A percentile compares a stretch with the other conserved stretches of the same genome.
Conservation (phyloP, 805 yeast species). For the Starmerella bacillaris region DNA sequence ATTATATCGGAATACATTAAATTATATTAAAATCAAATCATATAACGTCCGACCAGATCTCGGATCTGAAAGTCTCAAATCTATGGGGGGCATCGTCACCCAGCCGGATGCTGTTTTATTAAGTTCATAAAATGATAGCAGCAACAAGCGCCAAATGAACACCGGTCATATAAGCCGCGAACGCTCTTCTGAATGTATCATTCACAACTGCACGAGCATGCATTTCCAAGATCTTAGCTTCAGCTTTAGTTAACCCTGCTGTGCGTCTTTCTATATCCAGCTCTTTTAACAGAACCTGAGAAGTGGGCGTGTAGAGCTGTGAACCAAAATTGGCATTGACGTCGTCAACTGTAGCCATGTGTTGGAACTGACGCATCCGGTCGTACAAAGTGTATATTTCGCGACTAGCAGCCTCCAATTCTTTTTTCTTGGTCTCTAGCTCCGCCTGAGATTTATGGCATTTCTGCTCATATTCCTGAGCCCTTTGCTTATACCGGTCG, state of each 20-base stretch:
- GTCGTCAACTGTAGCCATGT: constrained; percentile 16
- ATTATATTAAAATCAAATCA: too few relatives aligned
- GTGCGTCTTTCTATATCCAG: constrained; percentile 59
- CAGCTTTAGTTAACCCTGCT: constrained; percentile 56
- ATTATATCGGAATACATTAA: too few relatives aligned
- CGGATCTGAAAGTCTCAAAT: too few relatives aligned
- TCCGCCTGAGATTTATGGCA: constrained; percentile 37
- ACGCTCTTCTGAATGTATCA: constrained; percentile 7
- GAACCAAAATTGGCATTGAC: constrained; percentile 24
- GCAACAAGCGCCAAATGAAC: constrained; percentile 41
- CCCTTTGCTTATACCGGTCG: constrained; percentile 74
- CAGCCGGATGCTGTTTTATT: too few relatives aligned
- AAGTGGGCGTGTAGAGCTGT: constrained; percentile 52
- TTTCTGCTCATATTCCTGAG: constrained; percentile 70
- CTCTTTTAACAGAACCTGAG: constrained; percentile 64
- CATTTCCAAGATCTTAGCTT: constrained; percentile 37
- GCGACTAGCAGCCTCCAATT: constrained; percentile 40
- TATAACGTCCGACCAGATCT: too few relatives aligned
- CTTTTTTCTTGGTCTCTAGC: constrained; percentile 44
- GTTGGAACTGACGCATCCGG: constrained; percentile 27
- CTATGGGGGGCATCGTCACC: too few relatives aligned
- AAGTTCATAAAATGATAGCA: too few relatives aligned
- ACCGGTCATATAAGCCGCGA: constrained; percentile 49
- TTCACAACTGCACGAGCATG: constrained; percentile 21
- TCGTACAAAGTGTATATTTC: constrained; percentile 73